Conservation (phyloP, 2,329 filamentous ascomycete species). For the Alternaria triticimaculans region DNA sequence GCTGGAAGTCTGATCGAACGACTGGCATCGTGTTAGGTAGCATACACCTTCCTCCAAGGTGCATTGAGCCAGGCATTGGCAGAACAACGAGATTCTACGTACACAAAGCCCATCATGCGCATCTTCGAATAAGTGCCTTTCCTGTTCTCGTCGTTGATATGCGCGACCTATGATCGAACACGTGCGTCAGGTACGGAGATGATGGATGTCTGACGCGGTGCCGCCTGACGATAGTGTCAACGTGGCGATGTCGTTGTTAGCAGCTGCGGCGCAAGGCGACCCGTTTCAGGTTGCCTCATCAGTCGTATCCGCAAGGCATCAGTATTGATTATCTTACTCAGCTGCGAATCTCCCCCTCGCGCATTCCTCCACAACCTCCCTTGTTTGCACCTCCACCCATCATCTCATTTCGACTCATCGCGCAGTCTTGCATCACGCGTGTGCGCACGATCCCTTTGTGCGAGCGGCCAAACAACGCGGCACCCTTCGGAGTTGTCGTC, state of each 20-base stretch:
- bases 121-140: neutral
- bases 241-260: conserved; percentile 14
- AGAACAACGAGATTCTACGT: neutral
- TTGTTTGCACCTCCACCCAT: neutral
- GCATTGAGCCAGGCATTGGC: neutral
- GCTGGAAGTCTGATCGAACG: neutral
- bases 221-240: neutral
- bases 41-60: neutral
- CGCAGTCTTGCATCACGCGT: neutral
- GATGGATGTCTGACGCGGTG: neutral
- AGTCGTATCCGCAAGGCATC: conserved; percentile 16
- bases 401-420: neutral
- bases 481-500: neutral
- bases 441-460: neutral
- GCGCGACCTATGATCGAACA: neutral
- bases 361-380: neutral
- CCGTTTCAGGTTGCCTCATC: conserved; percentile 18
- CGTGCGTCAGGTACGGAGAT: neutral
- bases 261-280: conserved; percentile 4
- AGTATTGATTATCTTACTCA: conserved; percentile 12
- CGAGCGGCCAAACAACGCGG: neutral
- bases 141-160: neutral
- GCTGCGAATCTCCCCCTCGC: neutral
- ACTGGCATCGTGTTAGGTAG: neutral
- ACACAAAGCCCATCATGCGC: neutral